Evolutionary conservation across 768 basidiomycete species (phyloP).

Genomic region (Xerocomellus dryophilus): DNA sequence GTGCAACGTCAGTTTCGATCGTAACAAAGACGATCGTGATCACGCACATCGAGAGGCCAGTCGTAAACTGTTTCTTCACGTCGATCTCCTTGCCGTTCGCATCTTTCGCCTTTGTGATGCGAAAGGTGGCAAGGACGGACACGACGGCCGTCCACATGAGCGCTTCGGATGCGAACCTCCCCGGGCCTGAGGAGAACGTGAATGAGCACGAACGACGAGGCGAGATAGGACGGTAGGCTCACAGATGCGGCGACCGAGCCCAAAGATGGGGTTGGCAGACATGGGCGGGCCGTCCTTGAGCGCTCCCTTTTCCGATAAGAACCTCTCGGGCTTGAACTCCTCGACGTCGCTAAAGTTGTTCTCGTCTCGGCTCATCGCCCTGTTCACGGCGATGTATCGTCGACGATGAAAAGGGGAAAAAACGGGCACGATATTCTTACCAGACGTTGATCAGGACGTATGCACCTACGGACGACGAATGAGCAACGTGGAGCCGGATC

Average conservation of each 20-base stretch:
- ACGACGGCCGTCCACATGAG: slow-evolving; percentile 22
- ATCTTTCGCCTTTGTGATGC: slow-evolving; percentile 24
- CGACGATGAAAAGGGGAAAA: neutral
- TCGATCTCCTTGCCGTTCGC: slow-evolving; percentile 19
- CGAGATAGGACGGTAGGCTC: neutral
- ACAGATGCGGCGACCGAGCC: slow-evolving; percentile 28
- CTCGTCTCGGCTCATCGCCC: slow-evolving; percentile 28
- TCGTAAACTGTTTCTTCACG: slow-evolving; percentile 22
- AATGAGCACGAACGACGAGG: neutral
- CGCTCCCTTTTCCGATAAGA: slow-evolving; percentile 15
- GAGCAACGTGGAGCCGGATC: neutral
- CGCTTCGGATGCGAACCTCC: slow-evolving; percentile 23
- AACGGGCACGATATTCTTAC: slow-evolving; percentile 13
- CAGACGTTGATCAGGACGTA: slow-evolving; percentile 36
- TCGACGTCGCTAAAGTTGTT: slow-evolving; percentile 15
- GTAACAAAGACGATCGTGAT: neutral
- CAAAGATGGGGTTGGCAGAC: slow-evolving; percentile 24
- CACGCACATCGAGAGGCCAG: slow-evolving; percentile 22
- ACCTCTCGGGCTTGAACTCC: slow-evolving; percentile 28
- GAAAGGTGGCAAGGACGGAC: slow-evolving; percentile 23
- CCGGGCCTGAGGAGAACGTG: slow-evolving; percentile 10
- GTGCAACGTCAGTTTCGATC: neutral
- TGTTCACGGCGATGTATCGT: neutral
- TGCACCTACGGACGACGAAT: slow-evolving; percentile 18
- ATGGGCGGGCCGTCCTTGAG: slow-evolving; percentile 5